Conservation (phyloP, 2,329 filamentous ascomycete species). For the Cercospora sesami region DNA sequence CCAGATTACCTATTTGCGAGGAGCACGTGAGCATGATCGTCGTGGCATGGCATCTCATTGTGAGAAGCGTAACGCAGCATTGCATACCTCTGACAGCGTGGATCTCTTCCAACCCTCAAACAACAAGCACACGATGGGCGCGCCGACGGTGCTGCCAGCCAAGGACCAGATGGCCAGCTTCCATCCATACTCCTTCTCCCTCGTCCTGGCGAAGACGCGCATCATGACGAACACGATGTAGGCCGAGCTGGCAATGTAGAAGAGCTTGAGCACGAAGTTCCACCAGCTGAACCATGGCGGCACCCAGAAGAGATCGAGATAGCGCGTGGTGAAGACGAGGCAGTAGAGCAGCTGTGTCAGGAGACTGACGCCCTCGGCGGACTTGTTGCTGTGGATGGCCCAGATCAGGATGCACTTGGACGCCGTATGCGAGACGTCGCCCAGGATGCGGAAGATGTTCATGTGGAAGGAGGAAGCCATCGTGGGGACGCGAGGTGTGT, state of each 20-base stretch:
- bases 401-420: constrained; percentile 90
- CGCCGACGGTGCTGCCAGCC: constrained; percentile 63
- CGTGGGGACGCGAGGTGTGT: not conserved
- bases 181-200: constrained; percentile 91
- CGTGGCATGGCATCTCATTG: not conserved
- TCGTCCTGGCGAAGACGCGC: constrained; percentile 78
- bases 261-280: constrained; percentile 83
- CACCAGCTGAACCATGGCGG: constrained; percentile 51
- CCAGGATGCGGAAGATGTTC: constrained; percentile 68
- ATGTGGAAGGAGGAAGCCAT: constrained; percentile 26
- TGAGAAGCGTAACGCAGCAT: not conserved
- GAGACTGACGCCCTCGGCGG: constrained; percentile 85
- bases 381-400: constrained; percentile 84
- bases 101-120: constrained; percentile 50
- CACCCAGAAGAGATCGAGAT: constrained; percentile 67
- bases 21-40: constrained; percentile 7
- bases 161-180: constrained; percentile 75
- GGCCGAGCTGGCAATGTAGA: constrained; percentile 79
- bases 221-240: constrained; percentile 90
- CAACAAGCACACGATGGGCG: constrained; percentile 71
- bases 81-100: constrained; percentile 31
- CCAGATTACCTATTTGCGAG: constrained; percentile 66
- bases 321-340: constrained; percentile 80
- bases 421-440: constrained; percentile 78
- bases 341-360: constrained; percentile 89